These are phyloP conservation scores for Stagonosporopsis cucurbitacearum DNA, from an alignment of 2,329 filamentous ascomycete genomes.

Conservation along the genomic window DNA sequence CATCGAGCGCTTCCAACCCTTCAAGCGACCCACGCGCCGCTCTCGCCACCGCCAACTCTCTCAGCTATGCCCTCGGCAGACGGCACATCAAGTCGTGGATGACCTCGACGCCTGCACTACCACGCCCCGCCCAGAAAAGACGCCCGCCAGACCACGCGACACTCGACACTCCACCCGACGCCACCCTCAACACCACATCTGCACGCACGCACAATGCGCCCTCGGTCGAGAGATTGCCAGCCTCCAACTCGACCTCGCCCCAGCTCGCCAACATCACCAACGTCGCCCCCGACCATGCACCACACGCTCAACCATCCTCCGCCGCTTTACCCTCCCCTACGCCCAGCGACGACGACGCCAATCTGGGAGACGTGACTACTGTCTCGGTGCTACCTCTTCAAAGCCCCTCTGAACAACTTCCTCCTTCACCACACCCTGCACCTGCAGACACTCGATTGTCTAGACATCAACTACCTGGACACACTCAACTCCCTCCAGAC, in stretches of 20 bases:
- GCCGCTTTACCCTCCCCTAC: conserved; percentile 66
- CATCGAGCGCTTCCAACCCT: too few relatives aligned
- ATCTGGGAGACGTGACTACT: neutral
- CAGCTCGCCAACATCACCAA: conserved; percentile 42
- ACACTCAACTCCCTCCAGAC: too few relatives aligned
- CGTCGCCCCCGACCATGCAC: conserved; percentile 18
- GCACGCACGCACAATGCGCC: conserved; percentile 8
- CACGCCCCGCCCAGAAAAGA: conserved; percentile 8
- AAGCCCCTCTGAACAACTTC: neutral
- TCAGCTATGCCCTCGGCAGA: conserved; percentile 39
- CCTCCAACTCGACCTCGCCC: conserved; percentile 45
- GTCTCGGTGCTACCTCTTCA: too few relatives aligned
- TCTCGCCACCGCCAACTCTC: conserved; percentile 27
- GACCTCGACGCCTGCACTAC: conserved; percentile 11
- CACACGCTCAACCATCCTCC: conserved; percentile 15
- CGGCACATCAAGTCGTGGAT: conserved; percentile 45
- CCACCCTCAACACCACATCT: too few relatives aligned
- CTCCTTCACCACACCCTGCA: neutral
- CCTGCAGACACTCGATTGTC: too few relatives aligned
- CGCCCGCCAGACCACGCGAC: conserved; percentile 17
- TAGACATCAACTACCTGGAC: too few relatives aligned
- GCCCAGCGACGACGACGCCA: conserved; percentile 61
- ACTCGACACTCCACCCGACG: conserved; percentile 1
- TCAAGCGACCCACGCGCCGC: conserved; percentile 10
- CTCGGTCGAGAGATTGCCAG: conserved; percentile 22